Evolutionary conservation across 2,329 filamentous ascomycete species (phyloP).

Genomic region (Amauroascus verrucosus): DNA sequence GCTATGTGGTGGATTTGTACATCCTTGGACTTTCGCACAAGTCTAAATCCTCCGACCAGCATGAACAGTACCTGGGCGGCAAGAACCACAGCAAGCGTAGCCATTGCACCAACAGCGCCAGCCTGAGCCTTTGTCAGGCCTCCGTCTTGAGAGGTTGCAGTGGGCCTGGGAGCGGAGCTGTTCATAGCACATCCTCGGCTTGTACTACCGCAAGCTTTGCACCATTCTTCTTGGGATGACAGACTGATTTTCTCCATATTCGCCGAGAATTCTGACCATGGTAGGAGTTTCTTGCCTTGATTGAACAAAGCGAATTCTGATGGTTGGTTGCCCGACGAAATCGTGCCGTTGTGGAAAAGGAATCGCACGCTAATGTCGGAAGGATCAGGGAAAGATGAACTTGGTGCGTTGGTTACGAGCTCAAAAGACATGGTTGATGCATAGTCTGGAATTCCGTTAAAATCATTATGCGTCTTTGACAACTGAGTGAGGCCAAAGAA

Average conservation of each 20-base stretch:
- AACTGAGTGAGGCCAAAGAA: constrained; percentile 53
- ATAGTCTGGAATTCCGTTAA: constrained; percentile 73
- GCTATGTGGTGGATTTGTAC: neutral
- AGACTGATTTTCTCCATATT: constrained; percentile 59
- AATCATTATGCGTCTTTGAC: constrained; percentile 45
- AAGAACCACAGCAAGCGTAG: constrained; percentile 55
- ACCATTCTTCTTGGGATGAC: constrained; percentile 58
- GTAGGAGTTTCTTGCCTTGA: constrained; percentile 43
- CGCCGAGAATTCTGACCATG: constrained; percentile 58
- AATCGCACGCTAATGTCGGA: constrained; percentile 51
- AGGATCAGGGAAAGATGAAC: constrained; percentile 33
- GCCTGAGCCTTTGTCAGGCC: constrained; percentile 61
- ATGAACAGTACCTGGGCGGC: constrained; percentile 46
- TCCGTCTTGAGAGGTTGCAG: constrained; percentile 23
- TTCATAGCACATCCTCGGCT: constrained; percentile 52
- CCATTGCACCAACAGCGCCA: constrained; percentile 67
- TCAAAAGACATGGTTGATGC: constrained; percentile 75
- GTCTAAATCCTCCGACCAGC: constrained; percentile 46
- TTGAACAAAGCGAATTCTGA: constrained; percentile 54
- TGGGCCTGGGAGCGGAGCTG: constrained; percentile 21
- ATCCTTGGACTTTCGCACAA: constrained; percentile 44
- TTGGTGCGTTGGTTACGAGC: constrained; percentile 45
- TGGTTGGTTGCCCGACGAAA: constrained; percentile 30
- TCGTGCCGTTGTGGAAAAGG: constrained; percentile 53
- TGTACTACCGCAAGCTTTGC: constrained; percentile 57